Base-by-base conservation (phyloP, 257 asterid species). In the Jaltomata sinuosa region DNA sequence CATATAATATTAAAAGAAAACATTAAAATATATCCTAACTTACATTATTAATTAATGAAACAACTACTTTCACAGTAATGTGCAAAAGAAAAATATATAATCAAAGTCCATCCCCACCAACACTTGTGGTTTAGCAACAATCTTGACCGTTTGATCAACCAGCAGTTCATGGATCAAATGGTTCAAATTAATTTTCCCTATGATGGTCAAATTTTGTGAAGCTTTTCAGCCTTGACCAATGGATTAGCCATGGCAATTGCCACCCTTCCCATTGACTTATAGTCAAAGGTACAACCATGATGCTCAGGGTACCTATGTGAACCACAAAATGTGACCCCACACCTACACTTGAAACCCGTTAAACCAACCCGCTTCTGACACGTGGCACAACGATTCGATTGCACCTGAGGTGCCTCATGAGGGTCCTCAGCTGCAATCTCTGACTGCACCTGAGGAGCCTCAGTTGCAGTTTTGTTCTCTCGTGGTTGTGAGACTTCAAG, bases 171-270 rank as follows among this genome's bases (percentile, higher is more conserved):
- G 40, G 72, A 64, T 31, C 72, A 29, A 72, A 76, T 47, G 61
- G 12, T 47, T 19, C 54, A 16, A 12, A 36, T 57, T 45, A 19
- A 31, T 71, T 42, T 38, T 61, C 40, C 32, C 18, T 40, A 25
- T 32, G 36, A 32, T 32, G 5, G 34, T 90, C 85, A 90, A 83
- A 91, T 87, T 87, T 88, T 89, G n/a, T 89, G 67, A 32, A 91
- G 89, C 89, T 91, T 91, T 79, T 86, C 84, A 15, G 74, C 91
- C 76, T 80, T 91, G 6, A 91, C 83, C 40, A 91, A 68, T 59
- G 93, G 93, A 71, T 89, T 91, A 38, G 89, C 92, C 87, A 84
- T 89, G 40, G 91, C 90, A 54, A 91, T 89, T 11, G 82, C 90
- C 47, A 78, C 90, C 84, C 84, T 85, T 22, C 92, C 93, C 87